These are phyloP conservation scores for Solanum virginianum DNA, from an alignment of 257 asterid species.

Conservation along the genomic window DNA sequence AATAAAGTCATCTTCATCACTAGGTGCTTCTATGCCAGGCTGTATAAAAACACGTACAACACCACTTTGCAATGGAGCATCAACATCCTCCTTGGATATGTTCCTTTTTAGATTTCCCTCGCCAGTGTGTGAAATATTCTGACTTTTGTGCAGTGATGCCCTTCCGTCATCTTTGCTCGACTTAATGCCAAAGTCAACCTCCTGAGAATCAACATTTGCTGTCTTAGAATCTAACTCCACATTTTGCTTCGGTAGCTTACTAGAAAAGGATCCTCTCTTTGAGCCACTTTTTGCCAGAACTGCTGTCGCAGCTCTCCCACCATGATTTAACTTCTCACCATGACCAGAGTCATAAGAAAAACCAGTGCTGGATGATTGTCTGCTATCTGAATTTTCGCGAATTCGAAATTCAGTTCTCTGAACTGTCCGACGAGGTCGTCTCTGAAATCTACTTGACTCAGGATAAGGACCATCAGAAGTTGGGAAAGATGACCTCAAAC, in stretches of 20 bases:
- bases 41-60: slow-evolving; percentile 84
- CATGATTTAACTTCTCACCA: slow-evolving; percentile 34
- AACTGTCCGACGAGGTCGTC: slow-evolving; percentile 61
- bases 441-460: slow-evolving; percentile 53
- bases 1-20: slow-evolving; percentile 95
- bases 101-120: slow-evolving; percentile 45
- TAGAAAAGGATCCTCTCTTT: slow-evolving; percentile 55
- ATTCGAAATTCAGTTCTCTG: slow-evolving; percentile 68
- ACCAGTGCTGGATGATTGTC: slow-evolving; percentile 21
- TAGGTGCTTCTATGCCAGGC: slow-evolving; percentile 90
- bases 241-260: slow-evolving; percentile 34
- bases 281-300: slow-evolving; percentile 59
- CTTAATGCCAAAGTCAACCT: slow-evolving; percentile 28
- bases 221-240: slow-evolving; percentile 28
- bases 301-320: slow-evolving; percentile 38
- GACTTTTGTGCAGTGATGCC: slow-evolving; percentile 17
- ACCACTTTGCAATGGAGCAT: slow-evolving; percentile 94
- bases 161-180: slow-evolving; percentile 24
- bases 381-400: slow-evolving; percentile 63
- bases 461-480: slow-evolving; percentile 23
- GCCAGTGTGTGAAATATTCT: slow-evolving; percentile 16
- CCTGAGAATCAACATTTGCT: slow-evolving; percentile 24
- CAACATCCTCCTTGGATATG: slow-evolving; percentile 68
- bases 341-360: slow-evolving; percentile 20
- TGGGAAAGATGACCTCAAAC: slow-evolving; percentile 27